Base-by-base conservation (phyloP, 108 stramenopile genomes). In the Schizochytrium sp. region DNA sequence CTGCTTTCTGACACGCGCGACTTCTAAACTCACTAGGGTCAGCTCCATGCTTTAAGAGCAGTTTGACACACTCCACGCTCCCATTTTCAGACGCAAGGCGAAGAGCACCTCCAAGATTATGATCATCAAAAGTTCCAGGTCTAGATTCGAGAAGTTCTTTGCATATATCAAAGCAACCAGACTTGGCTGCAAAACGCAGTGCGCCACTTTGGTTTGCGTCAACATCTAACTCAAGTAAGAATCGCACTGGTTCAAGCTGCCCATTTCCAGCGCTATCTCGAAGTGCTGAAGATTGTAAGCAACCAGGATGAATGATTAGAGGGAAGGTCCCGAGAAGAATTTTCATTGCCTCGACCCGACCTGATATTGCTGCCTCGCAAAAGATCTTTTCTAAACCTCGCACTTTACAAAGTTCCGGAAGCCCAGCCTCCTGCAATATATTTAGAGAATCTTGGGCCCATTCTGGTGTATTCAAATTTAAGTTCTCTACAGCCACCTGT, bases 401-500 rank as follows among this genome's bases (percentile, higher is more conserved):
- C 12, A 69, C 64, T 44, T 69, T 69, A 44, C 64, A 69, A 38
- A 69, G 64, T 69, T 69, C 64, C 7, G 64, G 64, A 38, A 69
- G 28, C 42, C 64, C 64, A 44, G 64, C 64, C 2, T 69, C 15
- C 64, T 69, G 64, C 12, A 69, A 44, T 44, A 28, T 15, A 7
- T 38, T 44, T 38, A 69, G 64, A 38, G 64, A 38, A 7, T 12
- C 64, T 15, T 7, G 10, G 42, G 64, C 64, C 64, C 64, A 69
- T 44, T 7, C 12, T 7, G 64, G 64, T 44, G 64, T 7, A 7
- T 69, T 44, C 64, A 44, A n/a, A n/a, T 17, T 60, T n/a, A 17
- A n/a, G 17, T n/a, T 15, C 12, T 44, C 19, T 38, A 8, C 44
- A 38, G 40, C 42, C 64, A 15, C 12, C 42, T 38, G 19, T 38